A percentile compares a stretch with the other conserved stretches of the same genome.
Evolutionary conservation across 352 stramenopile genomes (phyloP).

Genomic region (Pythium myriotylum): DNA sequence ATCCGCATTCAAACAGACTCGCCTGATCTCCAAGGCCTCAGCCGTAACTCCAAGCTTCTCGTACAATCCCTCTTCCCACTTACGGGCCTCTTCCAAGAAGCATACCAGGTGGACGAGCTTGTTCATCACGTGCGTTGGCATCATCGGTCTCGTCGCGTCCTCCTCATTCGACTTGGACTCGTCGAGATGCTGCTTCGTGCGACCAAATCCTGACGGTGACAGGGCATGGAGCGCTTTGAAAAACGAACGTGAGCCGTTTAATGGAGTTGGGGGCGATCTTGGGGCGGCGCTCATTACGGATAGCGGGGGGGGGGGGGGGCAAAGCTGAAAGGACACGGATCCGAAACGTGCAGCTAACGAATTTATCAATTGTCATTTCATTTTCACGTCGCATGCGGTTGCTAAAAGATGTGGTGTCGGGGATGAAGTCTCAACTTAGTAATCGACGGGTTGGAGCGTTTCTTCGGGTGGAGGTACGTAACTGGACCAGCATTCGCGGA

Average conservation of each 20-base stretch:
- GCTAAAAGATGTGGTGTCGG: background rate
- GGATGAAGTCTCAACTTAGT: too few relatives aligned
- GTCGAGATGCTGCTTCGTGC: constrained; percentile 7
- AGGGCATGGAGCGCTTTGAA: constrained; percentile 20
- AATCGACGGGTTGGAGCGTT: background rate
- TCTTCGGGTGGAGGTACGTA: background rate
- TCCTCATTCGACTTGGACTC: background rate
- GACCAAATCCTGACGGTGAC: constrained; percentile 21
- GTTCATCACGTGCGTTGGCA: constrained; percentile 39
- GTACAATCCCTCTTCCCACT: constrained; percentile 55
- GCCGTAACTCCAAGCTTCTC: constrained; percentile 34
- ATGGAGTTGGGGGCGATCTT: constrained; percentile 9
- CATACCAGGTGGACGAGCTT: constrained; percentile 43
- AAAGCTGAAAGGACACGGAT: background rate
- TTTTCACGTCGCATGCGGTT: background rate
- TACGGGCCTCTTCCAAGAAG: constrained; percentile 50
- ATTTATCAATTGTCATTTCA: too few relatives aligned
- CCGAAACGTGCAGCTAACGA: too few relatives aligned
- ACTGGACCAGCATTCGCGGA: constrained; percentile 51
- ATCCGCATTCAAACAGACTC: background rate
- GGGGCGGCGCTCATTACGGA: constrained; percentile 8
- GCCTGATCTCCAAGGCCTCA: constrained; percentile 2
- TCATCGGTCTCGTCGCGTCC: too few relatives aligned
- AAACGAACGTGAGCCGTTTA: constrained; percentile 14
- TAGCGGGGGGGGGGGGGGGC: background rate